Base-by-base conservation (phyloP, 2,329 filamentous ascomycete species). In the Colletotrichum tropicale region DNA sequence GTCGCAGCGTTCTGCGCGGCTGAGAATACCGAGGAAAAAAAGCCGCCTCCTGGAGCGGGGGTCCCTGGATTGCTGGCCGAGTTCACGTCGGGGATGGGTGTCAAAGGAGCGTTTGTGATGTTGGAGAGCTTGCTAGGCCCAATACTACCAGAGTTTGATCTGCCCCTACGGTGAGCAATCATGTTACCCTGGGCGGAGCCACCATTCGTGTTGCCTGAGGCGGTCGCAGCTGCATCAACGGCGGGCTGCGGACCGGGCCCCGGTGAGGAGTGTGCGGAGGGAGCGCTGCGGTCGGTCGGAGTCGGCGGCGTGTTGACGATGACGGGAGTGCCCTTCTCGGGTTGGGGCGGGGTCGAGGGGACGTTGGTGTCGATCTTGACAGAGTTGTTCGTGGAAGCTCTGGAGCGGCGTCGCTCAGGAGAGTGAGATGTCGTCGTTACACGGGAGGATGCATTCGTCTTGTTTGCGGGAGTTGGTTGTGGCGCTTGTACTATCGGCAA, bases 21-120 rank as follows among this genome's bases (percentile, higher is more conserved):
- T 55, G 95, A 96, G 78, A 99, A 92, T 82, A 99, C 94, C 30
- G 95, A 96, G 6, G 95, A 98, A 85, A 99, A 98, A 87, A 99
- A 98, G 1, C 96, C 93, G 48, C 90, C 88, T 70, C 91, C 89
- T 34, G 90, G 91, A 81, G 82, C 81, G 76, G 91, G 92, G n/a
- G 87, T 82, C 71, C 84, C 80, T 78, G 88, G 67, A 77, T 85
- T 77, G 76, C 84, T 72, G 43, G 65, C 84, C 5, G 84, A 81
- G 80, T 93, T 93, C 83, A 85, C 89, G 83, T 98, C 96, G 48
- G 91, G 88, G 1, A 93, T 94, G 9, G 96, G 95, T 5, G 96
- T 94, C 68, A 97, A 87, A 10, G 96, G 94, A 18, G 91, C 92
- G 70, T 91, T 89, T 78, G 93, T 93, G 66, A 93, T 92, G 78